A percentile compares a stretch with the other conserved stretches of the same genome.
Conservation (phyloP, 2,329 filamentous ascomycete genomes). For the Monosporascus sp. region DNA sequence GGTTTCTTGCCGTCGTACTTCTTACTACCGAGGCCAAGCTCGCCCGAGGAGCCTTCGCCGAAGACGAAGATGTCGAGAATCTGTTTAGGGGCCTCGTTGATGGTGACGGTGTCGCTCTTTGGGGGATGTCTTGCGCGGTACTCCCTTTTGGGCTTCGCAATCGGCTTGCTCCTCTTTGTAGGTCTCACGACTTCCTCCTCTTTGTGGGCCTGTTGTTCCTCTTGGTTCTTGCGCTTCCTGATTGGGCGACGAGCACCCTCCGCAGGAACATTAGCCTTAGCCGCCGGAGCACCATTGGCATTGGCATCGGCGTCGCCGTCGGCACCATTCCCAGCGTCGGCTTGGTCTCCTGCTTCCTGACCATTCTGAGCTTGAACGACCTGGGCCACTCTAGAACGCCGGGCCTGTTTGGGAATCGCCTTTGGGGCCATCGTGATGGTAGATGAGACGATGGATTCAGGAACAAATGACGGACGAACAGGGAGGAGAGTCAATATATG, state of each 20-base stretch:
- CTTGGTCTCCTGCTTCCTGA: background rate
- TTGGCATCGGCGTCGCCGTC: background rate
- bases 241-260: conserved; percentile 13
- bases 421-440: background rate
- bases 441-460: background rate
- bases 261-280: background rate
- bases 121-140: too few relatives aligned
- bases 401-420: background rate
- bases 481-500: background rate
- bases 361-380: background rate
- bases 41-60: conserved; percentile 53
- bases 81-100: conserved; percentile 18
- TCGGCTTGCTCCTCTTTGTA: conserved; percentile 9
- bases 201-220: conserved; percentile 1
- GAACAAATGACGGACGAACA: background rate
- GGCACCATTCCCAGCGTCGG: background rate
- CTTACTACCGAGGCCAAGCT: conserved; percentile 61
- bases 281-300: conserved; percentile 5
- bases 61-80: conserved; percentile 46
- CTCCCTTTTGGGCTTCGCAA: conserved; percentile 14
- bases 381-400: background rate
- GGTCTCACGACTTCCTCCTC: conserved; percentile 1
- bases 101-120: background rate
- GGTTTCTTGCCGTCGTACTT: conserved; percentile 41
- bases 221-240: conserved; percentile 10